phyloP scores from a whole-genome alignment of 805 yeast genomes.

The Lipomyces orientalis region DNA sequence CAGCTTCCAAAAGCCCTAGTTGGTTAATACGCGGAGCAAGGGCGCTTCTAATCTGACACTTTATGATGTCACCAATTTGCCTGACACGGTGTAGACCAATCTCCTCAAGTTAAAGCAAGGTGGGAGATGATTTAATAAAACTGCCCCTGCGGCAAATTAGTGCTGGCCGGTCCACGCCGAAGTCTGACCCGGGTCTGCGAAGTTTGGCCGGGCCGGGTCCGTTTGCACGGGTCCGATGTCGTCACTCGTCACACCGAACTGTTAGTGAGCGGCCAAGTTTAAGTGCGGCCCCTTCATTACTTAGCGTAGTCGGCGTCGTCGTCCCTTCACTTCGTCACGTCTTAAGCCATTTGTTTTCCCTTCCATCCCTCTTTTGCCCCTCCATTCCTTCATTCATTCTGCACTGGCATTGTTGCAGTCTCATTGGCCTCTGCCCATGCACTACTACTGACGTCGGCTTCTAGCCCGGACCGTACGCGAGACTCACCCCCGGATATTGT shows the following conservation, averaged over 20 bases:
- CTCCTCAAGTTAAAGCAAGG: no score
- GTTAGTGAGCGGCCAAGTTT: not conserved
- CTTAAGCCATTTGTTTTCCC: conserved; percentile 4
- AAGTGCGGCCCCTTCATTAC: not conserved
- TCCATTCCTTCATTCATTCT: not conserved
- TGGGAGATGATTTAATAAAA: no score
- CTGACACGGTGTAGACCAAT: no score
- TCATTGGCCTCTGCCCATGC: not conserved
- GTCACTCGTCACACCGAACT: not conserved
- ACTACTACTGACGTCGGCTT: not conserved
- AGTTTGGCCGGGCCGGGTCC: no score
- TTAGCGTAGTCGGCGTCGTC: not conserved
- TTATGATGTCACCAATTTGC: no score
- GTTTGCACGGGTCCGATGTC: not conserved
- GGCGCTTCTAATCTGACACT: no score
- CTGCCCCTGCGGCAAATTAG: no score
- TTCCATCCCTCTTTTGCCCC: not conserved
- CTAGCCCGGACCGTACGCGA: not conserved
- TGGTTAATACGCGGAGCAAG: no score
- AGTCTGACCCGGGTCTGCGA: not conserved
- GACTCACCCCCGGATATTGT: not conserved
- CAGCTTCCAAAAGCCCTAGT: no score
- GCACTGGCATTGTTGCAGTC: not conserved
- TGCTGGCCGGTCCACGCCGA: no score
- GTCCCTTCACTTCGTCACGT: not conserved